Evolutionary conservation across 805 yeast genomes (phyloP).

Genomic region (Torulaspora franciscae): DNA sequence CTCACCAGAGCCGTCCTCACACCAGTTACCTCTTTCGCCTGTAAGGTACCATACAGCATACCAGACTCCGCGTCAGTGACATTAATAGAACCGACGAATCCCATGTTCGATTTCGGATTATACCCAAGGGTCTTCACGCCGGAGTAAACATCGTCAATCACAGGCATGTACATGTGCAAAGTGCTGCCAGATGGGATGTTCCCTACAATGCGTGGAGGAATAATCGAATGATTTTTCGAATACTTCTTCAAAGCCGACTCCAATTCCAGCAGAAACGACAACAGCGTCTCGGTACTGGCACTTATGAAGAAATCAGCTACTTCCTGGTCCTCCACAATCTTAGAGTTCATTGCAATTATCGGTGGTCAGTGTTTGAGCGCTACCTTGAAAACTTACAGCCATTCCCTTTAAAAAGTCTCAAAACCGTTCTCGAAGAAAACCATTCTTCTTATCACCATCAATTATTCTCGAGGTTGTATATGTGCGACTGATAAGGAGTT

Average conservation of each 20-base stretch:
- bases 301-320: constrained; percentile 13
- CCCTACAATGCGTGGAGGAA: constrained; percentile 53
- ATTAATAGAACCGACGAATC: constrained; percentile 55
- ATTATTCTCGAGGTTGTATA: too few relatives aligned
- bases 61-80: constrained; percentile 51
- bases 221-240: constrained; percentile 40
- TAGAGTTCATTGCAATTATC: constrained; percentile 7
- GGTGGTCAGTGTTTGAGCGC: too few relatives aligned
- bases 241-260: constrained; percentile 40
- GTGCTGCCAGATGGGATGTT: constrained; percentile 36
- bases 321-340: constrained; percentile 13
- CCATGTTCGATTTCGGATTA: constrained; percentile 48
- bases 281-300: constrained; percentile 5
- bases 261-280: constrained; percentile 10
- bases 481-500: too few relatives aligned
- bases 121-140: constrained; percentile 53
- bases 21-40: constrained; percentile 57
- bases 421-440: too few relatives aligned
- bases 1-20: constrained; percentile 62
- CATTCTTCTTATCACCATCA: too few relatives aligned
- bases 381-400: too few relatives aligned
- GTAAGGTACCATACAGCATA: constrained; percentile 46
- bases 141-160: constrained; percentile 46
- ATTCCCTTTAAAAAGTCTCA: not conserved
- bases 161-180: constrained; percentile 61